Evolutionary conservation across 768 basidiomycete genomes (phyloP).

Genomic region (Omphalotus guepiniiformis): DNA sequence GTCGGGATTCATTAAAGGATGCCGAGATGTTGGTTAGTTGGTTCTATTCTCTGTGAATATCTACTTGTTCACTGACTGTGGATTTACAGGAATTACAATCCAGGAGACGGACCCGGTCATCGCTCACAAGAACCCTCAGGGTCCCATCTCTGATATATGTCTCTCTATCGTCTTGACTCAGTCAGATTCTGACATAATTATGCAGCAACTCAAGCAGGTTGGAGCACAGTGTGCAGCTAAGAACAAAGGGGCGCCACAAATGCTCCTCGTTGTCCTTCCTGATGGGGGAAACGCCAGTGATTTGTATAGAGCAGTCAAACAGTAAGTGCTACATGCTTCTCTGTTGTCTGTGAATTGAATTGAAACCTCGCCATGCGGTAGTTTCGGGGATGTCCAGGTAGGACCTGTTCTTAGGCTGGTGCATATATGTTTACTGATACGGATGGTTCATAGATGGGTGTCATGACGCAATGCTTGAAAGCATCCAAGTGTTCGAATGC

Average conservation of each 20-base stretch:
- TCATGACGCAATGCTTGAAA: conserved; percentile 55
- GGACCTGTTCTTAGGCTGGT: neutral
- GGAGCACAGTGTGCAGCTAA: conserved; percentile 34
- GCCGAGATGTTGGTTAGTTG: conserved; percentile 13
- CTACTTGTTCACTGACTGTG: neutral
- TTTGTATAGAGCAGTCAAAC: conserved; percentile 52
- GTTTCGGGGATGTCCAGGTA: conserved; percentile 35
- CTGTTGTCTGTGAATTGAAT: neutral
- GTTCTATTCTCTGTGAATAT: neutral
- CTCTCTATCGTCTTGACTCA: too few relatives aligned
- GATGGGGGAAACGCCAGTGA: conserved; percentile 51
- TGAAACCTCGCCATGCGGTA: neutral
- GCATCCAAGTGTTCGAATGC: conserved; percentile 37
- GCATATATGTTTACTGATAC: conserved; percentile 30
- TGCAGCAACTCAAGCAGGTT: too few relatives aligned
- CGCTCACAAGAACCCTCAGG: too few relatives aligned
- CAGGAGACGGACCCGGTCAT: neutral
- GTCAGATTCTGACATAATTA: too few relatives aligned
- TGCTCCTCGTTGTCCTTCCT: conserved; percentile 49
- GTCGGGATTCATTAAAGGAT: conserved; percentile 29
- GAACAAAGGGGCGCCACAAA: conserved; percentile 30
- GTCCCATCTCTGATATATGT: too few relatives aligned
- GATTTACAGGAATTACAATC: neutral
- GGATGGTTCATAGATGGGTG: conserved; percentile 31
- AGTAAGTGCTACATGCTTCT: conserved; percentile 32